These are phyloP conservation scores for Solanum okadae DNA, from an alignment of 257 asterid species.

Conservation along the genomic window DNA sequence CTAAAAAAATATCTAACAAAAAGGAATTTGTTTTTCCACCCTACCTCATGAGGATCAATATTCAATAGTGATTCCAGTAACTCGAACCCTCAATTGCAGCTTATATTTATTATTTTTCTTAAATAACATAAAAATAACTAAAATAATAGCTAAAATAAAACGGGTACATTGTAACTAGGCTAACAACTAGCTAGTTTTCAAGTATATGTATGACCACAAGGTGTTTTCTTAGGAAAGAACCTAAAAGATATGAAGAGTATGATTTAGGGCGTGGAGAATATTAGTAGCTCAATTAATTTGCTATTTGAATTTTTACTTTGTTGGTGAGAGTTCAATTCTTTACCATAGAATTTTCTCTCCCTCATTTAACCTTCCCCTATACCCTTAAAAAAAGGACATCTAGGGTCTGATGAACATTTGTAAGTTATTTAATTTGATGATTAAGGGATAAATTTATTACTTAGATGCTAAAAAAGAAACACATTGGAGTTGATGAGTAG, in stretches of 20 bases:
- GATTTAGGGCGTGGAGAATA: background rate
- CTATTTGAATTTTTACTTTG: background rate
- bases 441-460: slow-evolving; percentile 9
- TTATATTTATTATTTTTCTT: no score
- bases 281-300: background rate
- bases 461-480: background rate
- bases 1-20: background rate
- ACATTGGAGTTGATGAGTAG: slow-evolving; percentile 28
- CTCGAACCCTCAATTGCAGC: background rate
- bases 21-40: background rate
- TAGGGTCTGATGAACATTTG: background rate
- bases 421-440: slow-evolving; percentile 14
- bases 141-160: no score
- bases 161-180: background rate
- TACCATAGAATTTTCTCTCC: background rate
- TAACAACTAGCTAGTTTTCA: background rate
- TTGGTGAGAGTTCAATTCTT: background rate
- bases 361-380: background rate
- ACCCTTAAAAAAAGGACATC: background rate
- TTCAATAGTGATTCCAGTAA: no score
- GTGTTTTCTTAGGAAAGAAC: background rate
- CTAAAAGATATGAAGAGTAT: background rate
- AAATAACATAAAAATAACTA: background rate
- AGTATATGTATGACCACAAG: background rate
- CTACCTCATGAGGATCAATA: background rate